These are phyloP conservation scores for Colletotrichum sp. DNA, from an alignment of 2,329 filamentous ascomycete genomes.

Conservation along the genomic window DNA sequence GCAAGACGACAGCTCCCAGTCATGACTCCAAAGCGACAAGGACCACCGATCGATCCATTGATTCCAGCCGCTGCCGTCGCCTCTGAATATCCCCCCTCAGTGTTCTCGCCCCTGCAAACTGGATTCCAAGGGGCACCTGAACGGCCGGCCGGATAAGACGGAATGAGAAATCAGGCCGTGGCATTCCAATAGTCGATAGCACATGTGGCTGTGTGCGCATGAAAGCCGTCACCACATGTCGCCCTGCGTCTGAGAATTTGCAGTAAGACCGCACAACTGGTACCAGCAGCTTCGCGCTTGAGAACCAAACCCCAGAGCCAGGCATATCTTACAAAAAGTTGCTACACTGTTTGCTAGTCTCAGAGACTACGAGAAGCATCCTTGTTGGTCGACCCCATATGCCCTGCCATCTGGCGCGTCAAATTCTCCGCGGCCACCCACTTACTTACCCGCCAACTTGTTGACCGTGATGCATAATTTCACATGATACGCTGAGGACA, in stretches of 20 bases:
- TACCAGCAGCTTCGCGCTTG: not conserved
- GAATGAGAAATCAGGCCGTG: not conserved
- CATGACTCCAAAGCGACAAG: not conserved
- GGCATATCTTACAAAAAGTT: not conserved
- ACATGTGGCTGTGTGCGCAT: not conserved
- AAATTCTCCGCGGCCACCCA: not conserved
- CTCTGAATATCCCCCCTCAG: not conserved
- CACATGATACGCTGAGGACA: not conserved
- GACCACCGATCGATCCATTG: not conserved
- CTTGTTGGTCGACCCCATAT: not conserved
- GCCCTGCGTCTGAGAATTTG: not conserved
- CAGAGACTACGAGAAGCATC: not conserved
- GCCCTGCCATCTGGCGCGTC: not conserved
- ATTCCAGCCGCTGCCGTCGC: not conserved
- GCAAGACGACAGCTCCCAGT: not conserved
- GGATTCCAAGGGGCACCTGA: not conserved
- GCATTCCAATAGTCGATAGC: not conserved
- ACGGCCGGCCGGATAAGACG: not conserved
- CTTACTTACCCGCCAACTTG: not conserved
- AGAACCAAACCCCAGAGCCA: not conserved
- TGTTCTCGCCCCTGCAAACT: not conserved
- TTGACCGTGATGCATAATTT: not conserved
- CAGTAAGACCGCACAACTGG: not conserved
- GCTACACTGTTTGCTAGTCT: not conserved
- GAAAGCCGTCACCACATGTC: not conserved